Percentiles rank a stretch among this genome's conserved stretches.
Conservation (phyloP, 2,329 filamentous ascomycete genomes). For the Ophiostoma quercus region DNA sequence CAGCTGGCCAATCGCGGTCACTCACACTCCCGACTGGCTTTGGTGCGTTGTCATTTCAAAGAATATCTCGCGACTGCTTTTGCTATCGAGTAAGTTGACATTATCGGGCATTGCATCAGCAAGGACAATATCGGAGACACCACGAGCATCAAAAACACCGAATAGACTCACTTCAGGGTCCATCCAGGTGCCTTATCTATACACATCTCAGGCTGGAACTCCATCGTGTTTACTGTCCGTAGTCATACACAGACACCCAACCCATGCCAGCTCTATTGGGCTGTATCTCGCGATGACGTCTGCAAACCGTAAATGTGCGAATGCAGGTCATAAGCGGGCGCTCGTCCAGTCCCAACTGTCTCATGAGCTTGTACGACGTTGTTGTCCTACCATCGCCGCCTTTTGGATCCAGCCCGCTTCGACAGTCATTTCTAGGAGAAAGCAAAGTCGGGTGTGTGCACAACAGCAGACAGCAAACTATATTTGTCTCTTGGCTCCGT, state of each 20-base stretch:
- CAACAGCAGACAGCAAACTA: neutral
- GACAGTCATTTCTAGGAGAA: neutral
- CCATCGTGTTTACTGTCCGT: no score
- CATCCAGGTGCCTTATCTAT: neutral
- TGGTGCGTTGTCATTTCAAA: neutral
- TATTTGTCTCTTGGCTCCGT: neutral
- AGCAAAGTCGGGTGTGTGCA: neutral
- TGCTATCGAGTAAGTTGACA: neutral
- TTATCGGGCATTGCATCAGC: neutral
- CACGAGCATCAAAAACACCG: neutral
- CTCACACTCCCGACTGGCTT: neutral
- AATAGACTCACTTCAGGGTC: neutral
- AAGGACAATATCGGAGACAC: neutral
- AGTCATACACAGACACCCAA: neutral
- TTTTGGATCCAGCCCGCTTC: neutral
- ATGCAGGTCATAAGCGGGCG: conserved; percentile 1
- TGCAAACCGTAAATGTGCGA: neutral
- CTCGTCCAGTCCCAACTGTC: neutral
- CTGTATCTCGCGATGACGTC: neutral
- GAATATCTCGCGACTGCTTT: neutral
- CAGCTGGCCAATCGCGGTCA: neutral
- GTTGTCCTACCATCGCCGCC: neutral
- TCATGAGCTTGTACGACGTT: neutral
- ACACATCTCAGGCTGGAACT: neutral
- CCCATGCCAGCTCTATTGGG: neutral